Evolutionary conservation across 2,329 filamentous ascomycete species (phyloP).

Genomic region (Paraphaeosphaeria sporulosa): DNA sequence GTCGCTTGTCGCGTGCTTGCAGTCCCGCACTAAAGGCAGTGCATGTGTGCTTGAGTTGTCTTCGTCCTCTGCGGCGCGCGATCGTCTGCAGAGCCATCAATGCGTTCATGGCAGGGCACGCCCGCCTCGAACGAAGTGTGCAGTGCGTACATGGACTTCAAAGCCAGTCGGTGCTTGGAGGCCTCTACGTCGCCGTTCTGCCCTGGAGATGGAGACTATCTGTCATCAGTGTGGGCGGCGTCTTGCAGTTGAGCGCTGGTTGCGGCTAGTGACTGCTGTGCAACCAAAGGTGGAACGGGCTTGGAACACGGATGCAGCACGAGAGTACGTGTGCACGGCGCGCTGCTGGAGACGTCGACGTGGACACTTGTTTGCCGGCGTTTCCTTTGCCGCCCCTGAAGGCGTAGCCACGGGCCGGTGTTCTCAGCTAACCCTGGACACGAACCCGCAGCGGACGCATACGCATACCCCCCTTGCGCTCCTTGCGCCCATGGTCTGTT

Average conservation of each 20-base stretch:
- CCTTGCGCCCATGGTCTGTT: conserved; percentile 35
- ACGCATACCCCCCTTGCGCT: conserved; percentile 17
- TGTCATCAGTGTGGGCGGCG: not conserved
- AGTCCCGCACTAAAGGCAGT: too few relatives aligned
- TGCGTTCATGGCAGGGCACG: too few relatives aligned
- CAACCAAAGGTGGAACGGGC: conserved; percentile 12
- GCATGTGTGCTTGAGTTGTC: too few relatives aligned
- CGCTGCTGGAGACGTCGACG: conserved; percentile 8
- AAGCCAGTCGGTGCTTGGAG: too few relatives aligned
- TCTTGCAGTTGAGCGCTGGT: not conserved
- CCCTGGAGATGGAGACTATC: too few relatives aligned
- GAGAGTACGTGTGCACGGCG: conserved; percentile 14
- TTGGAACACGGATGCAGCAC: conserved; percentile 19
- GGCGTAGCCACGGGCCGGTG: not conserved
- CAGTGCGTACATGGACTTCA: too few relatives aligned
- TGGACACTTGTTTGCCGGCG: conserved; percentile 5
- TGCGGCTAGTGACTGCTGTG: not conserved
- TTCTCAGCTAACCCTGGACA: not conserved
- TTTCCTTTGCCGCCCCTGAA: conserved; percentile 8
- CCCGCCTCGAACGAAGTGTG: too few relatives aligned
- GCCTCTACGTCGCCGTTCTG: too few relatives aligned
- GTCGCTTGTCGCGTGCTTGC: too few relatives aligned
- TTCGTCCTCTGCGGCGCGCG: too few relatives aligned
- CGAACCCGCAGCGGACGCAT: not conserved
- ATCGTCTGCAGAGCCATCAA: too few relatives aligned